Conservation (phyloP, 768 basidiomycete genomes). For the Russula virescens region DNA sequence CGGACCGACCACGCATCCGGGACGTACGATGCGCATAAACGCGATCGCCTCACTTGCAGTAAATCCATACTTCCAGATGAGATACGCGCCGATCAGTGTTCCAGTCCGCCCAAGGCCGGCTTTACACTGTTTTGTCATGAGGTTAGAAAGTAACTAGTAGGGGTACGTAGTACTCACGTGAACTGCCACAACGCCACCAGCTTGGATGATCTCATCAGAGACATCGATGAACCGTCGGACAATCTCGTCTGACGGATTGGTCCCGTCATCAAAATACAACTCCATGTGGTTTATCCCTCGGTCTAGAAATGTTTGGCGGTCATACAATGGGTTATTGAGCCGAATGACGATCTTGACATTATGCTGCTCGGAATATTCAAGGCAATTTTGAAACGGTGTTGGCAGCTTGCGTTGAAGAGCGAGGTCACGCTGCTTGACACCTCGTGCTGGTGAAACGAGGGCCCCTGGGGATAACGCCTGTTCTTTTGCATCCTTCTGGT, state of each 20-base stretch:
- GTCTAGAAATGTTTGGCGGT: slow-evolving; percentile 71
- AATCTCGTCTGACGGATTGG: slow-evolving; percentile 94
- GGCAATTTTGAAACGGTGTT: slow-evolving; percentile 79
- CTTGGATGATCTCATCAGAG: slow-evolving; percentile 70
- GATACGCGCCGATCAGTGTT: slow-evolving; percentile 93
- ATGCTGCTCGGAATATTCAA: slow-evolving; percentile 87
- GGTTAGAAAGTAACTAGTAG: slow-evolving; percentile 16
- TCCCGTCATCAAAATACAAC: slow-evolving; percentile 96
- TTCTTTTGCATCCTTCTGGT: slow-evolving; percentile 66
- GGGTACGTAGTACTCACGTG: slow-evolving; percentile 52
- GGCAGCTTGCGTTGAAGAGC: slow-evolving; percentile 75
- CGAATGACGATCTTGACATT: slow-evolving; percentile 89
- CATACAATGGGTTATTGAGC: slow-evolving; percentile 89
- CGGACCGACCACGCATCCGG: slow-evolving; percentile 88
- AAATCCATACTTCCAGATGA: slow-evolving; percentile 98
- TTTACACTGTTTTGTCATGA: slow-evolving; percentile 60
- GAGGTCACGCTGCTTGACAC: slow-evolving; percentile 34
- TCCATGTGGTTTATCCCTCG: slow-evolving; percentile 86
- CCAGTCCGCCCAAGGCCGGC: slow-evolving; percentile 96
- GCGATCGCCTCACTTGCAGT: slow-evolving; percentile 94
- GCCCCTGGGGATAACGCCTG: slow-evolving; percentile 38
- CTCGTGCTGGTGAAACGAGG: slow-evolving; percentile 26
- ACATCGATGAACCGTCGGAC: slow-evolving; percentile 86
- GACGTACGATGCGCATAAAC: slow-evolving; percentile 96
- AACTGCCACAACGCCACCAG: slow-evolving; percentile 79